These are phyloP conservation scores for Aspergillus brunneoviolaceus DNA, from an alignment of 2,329 filamentous ascomycete genomes.

Conservation along the genomic window DNA sequence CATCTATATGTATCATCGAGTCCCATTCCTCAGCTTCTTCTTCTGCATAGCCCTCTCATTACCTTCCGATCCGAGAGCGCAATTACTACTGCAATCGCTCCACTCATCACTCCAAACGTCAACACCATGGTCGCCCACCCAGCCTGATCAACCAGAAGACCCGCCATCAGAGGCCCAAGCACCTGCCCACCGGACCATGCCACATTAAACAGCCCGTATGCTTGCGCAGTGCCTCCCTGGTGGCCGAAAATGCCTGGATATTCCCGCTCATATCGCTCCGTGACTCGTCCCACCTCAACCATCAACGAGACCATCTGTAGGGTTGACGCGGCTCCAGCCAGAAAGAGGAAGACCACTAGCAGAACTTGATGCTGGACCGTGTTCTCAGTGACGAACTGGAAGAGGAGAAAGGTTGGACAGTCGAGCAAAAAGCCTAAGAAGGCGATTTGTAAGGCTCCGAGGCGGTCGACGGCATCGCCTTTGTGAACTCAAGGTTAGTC, in stretches of 20 bases:
- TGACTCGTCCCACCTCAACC: slow-evolving; percentile 64
- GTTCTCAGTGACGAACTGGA: slow-evolving; percentile 63
- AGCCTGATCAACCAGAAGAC: slow-evolving; percentile 44
- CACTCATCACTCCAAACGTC: slow-evolving; percentile 51
- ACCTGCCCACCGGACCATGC: slow-evolving; percentile 54
- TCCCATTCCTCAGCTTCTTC: not conserved
- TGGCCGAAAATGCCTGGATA: slow-evolving; percentile 52
- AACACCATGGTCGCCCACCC: slow-evolving; percentile 57
- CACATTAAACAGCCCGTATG: slow-evolving; percentile 57
- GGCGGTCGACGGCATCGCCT: slow-evolving; percentile 46
- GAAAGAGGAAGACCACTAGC: slow-evolving; percentile 60
- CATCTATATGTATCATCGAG: not conserved
- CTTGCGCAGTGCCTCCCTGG: slow-evolving; percentile 58
- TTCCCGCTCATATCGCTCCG: slow-evolving; percentile 54
- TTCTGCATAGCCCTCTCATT: slow-evolving; percentile 23
- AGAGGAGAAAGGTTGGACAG: slow-evolving; percentile 61
- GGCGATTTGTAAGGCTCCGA: slow-evolving; percentile 62
- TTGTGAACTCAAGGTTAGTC: slow-evolving; percentile 6
- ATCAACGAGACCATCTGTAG: slow-evolving; percentile 64
- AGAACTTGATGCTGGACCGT: slow-evolving; percentile 61
- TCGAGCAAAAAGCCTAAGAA: slow-evolving; percentile 55
- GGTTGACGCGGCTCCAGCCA: slow-evolving; percentile 58
- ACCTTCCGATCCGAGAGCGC: slow-evolving; percentile 6
- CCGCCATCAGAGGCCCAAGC: slow-evolving; percentile 53
- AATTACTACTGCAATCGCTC: slow-evolving; percentile 49